A percentile compares a stretch with the other conserved stretches of the same genome.
These are phyloP conservation scores for Hypoxylon fuscum DNA, from an alignment of 495 filamentous ascomycete genomes.

Conservation along the genomic window DNA sequence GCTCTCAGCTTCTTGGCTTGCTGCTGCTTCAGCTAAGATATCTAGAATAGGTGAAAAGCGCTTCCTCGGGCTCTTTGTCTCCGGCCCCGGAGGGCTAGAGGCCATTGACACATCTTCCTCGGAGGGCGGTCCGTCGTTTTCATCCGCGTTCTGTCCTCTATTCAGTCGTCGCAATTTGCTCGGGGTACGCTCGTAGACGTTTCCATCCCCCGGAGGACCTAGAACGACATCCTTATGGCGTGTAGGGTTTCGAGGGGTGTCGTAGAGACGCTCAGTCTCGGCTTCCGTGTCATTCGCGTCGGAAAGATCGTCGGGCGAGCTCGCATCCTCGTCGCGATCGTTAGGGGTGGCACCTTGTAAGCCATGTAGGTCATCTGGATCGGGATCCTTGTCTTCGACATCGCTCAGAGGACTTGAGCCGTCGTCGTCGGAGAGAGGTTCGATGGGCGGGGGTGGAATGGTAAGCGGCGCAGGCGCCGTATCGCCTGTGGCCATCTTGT, in stretches of 20 bases:
- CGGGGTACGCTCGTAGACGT: slow-evolving; percentile 66
- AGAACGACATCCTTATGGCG: slow-evolving; percentile 69
- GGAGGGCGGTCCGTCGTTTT: slow-evolving; percentile 51
- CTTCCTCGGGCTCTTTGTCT: slow-evolving; percentile 30
- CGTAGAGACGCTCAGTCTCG: slow-evolving; percentile 93
- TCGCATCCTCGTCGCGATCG: slow-evolving; percentile 61
- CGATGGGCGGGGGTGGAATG: slow-evolving; percentile 55
- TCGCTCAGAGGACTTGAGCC: slow-evolving; percentile 84
- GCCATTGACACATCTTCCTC: slow-evolving; percentile 53
- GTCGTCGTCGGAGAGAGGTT: slow-evolving; percentile 49
- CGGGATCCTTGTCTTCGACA: slow-evolving; percentile 75
- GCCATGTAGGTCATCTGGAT: slow-evolving; percentile 56
- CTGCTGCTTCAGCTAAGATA: slow-evolving; percentile 39
- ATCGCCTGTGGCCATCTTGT: slow-evolving; percentile 57
- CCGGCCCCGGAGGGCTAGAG: slow-evolving; percentile 42
- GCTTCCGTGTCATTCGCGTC: slow-evolving; percentile 92
- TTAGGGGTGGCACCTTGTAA: slow-evolving; percentile 53
- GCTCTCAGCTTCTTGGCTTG: slow-evolving; percentile 52
- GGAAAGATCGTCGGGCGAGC: slow-evolving; percentile 57
- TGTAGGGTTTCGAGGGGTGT: slow-evolving; percentile 81
- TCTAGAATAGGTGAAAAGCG: slow-evolving; percentile 38
- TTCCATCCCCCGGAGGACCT: slow-evolving; percentile 47
- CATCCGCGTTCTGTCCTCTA: slow-evolving; percentile 45
- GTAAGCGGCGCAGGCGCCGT: slow-evolving; percentile 55
- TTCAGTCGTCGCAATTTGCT: slow-evolving; percentile 68